Conservation (phyloP, 2,329 filamentous ascomycete species). For the Ascocoryne sarcoides region DNA sequence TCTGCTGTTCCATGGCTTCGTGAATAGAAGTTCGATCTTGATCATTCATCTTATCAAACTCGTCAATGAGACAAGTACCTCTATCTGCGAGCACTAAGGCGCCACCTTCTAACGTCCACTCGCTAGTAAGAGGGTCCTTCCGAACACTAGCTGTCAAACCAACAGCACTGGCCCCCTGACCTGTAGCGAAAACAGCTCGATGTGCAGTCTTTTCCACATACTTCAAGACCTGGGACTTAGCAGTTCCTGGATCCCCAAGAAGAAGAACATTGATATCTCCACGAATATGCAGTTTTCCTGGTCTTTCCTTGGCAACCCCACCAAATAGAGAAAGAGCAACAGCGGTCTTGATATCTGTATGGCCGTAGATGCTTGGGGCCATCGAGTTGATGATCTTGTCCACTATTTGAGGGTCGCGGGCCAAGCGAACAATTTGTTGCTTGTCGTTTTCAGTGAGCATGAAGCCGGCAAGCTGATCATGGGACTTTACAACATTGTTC, state of each 20-base stretch:
- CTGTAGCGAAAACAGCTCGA: constrained; percentile 92
- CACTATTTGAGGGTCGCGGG: constrained; percentile 81
- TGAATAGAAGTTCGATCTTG: constrained; percentile 97
- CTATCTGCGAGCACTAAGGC: constrained; percentile 91
- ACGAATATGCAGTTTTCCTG: constrained; percentile 81
- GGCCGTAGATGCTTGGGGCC: constrained; percentile 94
- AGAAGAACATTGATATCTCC: constrained; percentile 97
- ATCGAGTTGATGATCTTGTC: constrained; percentile 91
- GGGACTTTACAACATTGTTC: constrained; percentile 93
- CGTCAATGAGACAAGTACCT: constrained; percentile 92
- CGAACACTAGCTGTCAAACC: constrained; percentile 96
- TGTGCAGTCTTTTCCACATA: constrained; percentile 97
- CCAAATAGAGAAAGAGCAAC: constrained; percentile 91
- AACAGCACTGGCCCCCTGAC: constrained; percentile 92
- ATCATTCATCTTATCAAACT: constrained; percentile 99
- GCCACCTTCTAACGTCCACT: constrained; percentile 96
- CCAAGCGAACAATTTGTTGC: constrained; percentile 77
- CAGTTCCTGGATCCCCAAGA: constrained; percentile 92
- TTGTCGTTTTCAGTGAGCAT: constrained; percentile 92
- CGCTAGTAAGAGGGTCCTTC: constrained; percentile 86
- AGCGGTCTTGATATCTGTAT: constrained; percentile 94
- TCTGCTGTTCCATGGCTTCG: constrained; percentile 99
- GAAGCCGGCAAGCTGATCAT: constrained; percentile 96
- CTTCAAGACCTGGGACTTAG: constrained; percentile 95
- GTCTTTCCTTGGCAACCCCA: constrained; percentile 84